Evolutionary conservation across 2,329 filamentous ascomycete genomes (phyloP).

Genomic region (Paecilomyces dactylethromorphus): DNA sequence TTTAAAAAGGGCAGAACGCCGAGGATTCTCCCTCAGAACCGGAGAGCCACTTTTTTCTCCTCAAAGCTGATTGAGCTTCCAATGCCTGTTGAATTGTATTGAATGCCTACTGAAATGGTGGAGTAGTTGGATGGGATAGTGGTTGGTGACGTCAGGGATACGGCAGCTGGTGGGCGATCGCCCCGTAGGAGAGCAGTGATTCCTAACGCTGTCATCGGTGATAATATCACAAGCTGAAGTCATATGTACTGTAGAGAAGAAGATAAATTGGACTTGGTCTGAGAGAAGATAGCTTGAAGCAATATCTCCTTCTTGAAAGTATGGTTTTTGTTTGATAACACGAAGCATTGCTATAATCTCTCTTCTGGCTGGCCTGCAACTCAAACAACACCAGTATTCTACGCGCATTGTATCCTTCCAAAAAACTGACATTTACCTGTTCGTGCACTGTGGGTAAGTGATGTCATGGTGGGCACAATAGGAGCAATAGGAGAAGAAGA

Average conservation of each 20-base stretch:
- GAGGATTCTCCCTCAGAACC: not conserved
- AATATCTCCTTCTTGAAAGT: too few species aligned
- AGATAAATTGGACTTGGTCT: too few species aligned
- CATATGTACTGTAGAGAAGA: not conserved
- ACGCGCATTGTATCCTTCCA: too few species aligned
- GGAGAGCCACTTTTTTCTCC: not conserved
- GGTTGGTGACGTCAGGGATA: not conserved
- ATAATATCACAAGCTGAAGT: not conserved
- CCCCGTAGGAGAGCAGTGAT: not conserved
- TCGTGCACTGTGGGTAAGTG: not conserved
- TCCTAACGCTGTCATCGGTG: not conserved
- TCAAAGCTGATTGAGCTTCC: not conserved
- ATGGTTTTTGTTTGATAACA: too few species aligned
- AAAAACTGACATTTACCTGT: not conserved
- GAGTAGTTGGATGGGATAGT: not conserved
- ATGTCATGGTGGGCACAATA: not conserved
- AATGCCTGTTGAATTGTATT: not conserved
- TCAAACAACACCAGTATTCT: too few species aligned
- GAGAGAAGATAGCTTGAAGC: too few species aligned
- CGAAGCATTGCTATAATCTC: too few species aligned
- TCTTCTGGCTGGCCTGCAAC: too few species aligned
- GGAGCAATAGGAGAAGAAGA: not conserved
- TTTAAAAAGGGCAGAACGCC: not conserved
- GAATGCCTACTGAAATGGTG: not conserved
- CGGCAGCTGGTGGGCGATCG: not conserved